Evolutionary conservation across 1,284 basidiomycete genomes (phyloP), one percentile per base, ranked within the genome.

Genomic region (Cutaneotrichosporon cutaneum): DNA sequence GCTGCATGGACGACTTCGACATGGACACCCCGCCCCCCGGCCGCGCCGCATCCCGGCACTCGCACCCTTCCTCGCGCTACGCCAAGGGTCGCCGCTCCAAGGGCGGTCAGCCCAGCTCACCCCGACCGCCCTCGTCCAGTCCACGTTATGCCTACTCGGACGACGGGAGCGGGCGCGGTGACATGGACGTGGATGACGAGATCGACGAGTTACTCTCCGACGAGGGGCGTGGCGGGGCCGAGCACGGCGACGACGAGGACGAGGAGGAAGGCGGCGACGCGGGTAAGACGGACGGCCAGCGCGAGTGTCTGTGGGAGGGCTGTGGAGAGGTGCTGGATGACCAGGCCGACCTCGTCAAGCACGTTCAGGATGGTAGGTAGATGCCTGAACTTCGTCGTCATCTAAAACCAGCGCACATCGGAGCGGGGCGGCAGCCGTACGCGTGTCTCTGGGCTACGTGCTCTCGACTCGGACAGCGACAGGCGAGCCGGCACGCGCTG

Each of bases 381-480:
- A 18, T 16, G 26, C 9, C 22, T 48, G 4, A 11, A 24, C n/a
- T n/a, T n/a, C n/a, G n/a, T n/a, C n/a, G n/a, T n/a, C 16, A 42
- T 26, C 48, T 51, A n/a, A 51, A 22, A 11, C 1, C 61, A 76
- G 73, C 65, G n/a, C 72, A 74, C 51, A 68, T 74, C 27, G 65
- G 64, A 22, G 52, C 52, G 3, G 64, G 66, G n/a, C 67, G 66
- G 45, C 69, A 71, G 47, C 59, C 61, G 7, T 74, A 70, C 39
- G 68, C 66, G 14, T 77, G 75, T 54, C 48, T 68, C 24, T 77
- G 75, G 75, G 33, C 58, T 18, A 65, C 60, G 4, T 77, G 75
- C 61, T 60, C 60, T 26, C 66, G 75, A 9, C 36, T 60, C n/a
- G 75, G 74, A 4, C 70, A 74, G 48, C 71, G 69, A 45, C 75